Base-by-base conservation (phyloP, 176 grass and related monocot species). In the Aegilops longissima region DNA sequence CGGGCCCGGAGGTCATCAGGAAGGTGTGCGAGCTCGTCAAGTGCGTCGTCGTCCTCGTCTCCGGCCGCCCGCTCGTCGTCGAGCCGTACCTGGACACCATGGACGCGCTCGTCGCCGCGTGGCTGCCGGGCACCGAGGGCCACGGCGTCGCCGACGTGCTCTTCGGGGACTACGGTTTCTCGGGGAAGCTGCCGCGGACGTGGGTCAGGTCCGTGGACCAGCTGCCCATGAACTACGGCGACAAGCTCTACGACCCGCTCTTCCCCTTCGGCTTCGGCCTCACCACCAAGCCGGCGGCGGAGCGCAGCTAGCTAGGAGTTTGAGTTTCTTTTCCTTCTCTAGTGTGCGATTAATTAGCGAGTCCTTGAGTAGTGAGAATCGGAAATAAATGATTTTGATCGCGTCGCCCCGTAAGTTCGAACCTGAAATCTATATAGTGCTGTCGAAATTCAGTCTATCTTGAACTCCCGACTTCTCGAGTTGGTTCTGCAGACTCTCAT, bases 151-250 rank as follows among this genome's bases (percentile, higher is more conserved):
- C 91, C 44, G 95, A 95, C 71, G 85, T 97, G 44, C 88, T 97
- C 20, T 97, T 93, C 45, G 95, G 95, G 0, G 93, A 97, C 81
- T 90, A 95, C 38, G 93, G 87, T 1, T 97, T 97, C 80, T 83
- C 87, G 0, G 93, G 95, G 16, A 97, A 95, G 76, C 90, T 93
- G 66, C 87, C 91, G 0, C n/a, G 93, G 38, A 97, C 93, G 23
- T 97, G 95, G 95, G 95, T 97, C 93, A 97, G 90, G 79, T 87
- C 91, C 0, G 93, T 97, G 11, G 87, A 93, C 54, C 95, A 97
- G 83, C 91, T 97, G 59, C 95, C 95, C 0, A 93, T 97, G 95
- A 97, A 95, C 73, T 69, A 86, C 52, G 92, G 95, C 5, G 95
- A 97, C 73, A 68, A 75, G 83, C 75, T 83, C 21, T 97, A 97